These are phyloP conservation scores for Fusarium burgessii DNA, from an alignment of 2,329 filamentous ascomycete genomes.

Conservation along the genomic window DNA sequence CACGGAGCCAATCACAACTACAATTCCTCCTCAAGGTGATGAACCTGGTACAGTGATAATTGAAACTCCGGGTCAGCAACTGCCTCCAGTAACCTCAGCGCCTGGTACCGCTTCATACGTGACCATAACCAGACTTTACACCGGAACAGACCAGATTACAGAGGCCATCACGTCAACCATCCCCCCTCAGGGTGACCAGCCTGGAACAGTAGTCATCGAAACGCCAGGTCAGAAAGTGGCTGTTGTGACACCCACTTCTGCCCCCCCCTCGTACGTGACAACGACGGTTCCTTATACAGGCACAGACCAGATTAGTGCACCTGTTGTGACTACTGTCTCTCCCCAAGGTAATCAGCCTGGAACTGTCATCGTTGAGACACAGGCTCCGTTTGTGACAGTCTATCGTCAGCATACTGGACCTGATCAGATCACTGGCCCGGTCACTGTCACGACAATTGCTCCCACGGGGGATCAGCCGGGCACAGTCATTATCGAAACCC, in stretches of 20 bases:
- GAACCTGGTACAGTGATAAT: slow-evolving; percentile 19
- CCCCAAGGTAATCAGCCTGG: slow-evolving; percentile 23
- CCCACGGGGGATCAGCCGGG: slow-evolving; percentile 22
- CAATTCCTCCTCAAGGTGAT: background rate
- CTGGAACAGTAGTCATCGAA: slow-evolving; percentile 28
- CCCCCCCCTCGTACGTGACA: slow-evolving; percentile 24
- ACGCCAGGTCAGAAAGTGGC: slow-evolving; percentile 5
- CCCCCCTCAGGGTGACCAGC: slow-evolving; percentile 19
- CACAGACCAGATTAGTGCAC: slow-evolving; percentile 5
- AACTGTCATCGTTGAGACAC: slow-evolving; percentile 30
- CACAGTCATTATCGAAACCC: slow-evolving; percentile 22
- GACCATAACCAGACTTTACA: slow-evolving; percentile 20
- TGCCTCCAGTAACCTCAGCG: background rate
- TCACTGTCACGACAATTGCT: slow-evolving; percentile 26
- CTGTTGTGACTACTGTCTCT: slow-evolving; percentile 13
- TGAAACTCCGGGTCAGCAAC: slow-evolving; percentile 2
- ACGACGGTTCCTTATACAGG: slow-evolving; percentile 15
- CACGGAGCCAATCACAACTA: slow-evolving; percentile 8
- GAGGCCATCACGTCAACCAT: slow-evolving; percentile 16
- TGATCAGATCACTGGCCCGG: slow-evolving; percentile 18
- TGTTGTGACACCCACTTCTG: background rate
- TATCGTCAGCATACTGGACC: slow-evolving; percentile 15
- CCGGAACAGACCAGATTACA: slow-evolving; percentile 16
- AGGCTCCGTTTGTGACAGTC: slow-evolving; percentile 11
- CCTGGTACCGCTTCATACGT: slow-evolving; percentile 1